Evolutionary conservation across 1,139 yeast genomes (phyloP).

Genomic region (Blastobotrys apis): DNA sequence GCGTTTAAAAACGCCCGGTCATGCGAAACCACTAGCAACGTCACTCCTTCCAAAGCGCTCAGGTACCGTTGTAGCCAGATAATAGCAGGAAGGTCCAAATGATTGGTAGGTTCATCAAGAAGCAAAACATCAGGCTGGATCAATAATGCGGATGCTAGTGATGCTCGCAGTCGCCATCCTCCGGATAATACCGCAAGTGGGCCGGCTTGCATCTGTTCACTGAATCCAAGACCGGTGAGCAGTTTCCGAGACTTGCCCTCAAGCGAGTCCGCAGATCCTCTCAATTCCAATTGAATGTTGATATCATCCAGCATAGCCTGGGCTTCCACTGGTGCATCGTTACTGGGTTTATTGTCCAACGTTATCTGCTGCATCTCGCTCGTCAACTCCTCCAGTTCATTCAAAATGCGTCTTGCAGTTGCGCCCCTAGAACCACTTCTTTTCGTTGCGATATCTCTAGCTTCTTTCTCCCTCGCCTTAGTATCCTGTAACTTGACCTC

Average conservation of each 20-base stretch:
- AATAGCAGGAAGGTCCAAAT: slow-evolving; percentile 87
- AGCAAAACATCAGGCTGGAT: slow-evolving; percentile 58
- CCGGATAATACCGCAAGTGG: slow-evolving; percentile 40
- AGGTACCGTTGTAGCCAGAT: slow-evolving; percentile 72
- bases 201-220: slow-evolving; percentile 25
- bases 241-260: slow-evolving; percentile 7
- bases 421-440: slow-evolving; percentile 15
- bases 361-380: not conserved
- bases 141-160: slow-evolving; percentile 70
- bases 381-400: slow-evolving; percentile 11
- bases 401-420: slow-evolving; percentile 11
- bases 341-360: not conserved
- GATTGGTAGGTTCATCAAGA: slow-evolving; percentile 30
- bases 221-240: slow-evolving; percentile 11
- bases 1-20: slow-evolving; percentile 81
- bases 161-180: slow-evolving; percentile 82
- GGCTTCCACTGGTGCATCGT: not conserved
- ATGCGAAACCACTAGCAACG: slow-evolving; percentile 75
- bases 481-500: slow-evolving; percentile 2
- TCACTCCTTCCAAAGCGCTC: slow-evolving; percentile 68
- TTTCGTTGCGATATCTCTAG: slow-evolving; percentile 11
- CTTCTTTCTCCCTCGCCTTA: slow-evolving; percentile 2
- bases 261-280: slow-evolving; percentile 4
- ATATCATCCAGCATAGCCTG: slow-evolving; percentile 6
- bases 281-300: slow-evolving; percentile 1